A percentile compares a stretch with the other conserved stretches of the same genome.
These are phyloP conservation scores for Calonectria hawksworthii DNA, from an alignment of 2,329 filamentous ascomycete genomes.

Conservation along the genomic window DNA sequence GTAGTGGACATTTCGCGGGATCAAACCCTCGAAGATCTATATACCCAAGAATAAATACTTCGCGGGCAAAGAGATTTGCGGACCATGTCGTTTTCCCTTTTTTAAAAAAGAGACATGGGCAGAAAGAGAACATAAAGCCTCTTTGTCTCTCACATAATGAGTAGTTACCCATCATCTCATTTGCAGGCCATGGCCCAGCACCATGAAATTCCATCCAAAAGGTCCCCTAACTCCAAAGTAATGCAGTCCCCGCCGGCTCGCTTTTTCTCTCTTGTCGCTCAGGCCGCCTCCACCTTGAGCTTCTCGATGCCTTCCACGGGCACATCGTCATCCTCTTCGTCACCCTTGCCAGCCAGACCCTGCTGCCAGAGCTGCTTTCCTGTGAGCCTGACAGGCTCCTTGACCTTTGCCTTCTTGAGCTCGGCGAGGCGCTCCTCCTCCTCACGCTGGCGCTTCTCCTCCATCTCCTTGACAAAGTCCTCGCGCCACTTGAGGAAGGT, in stretches of 20 bases:
- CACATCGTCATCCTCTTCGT: constrained; percentile 76
- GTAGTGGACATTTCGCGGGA: constrained; percentile 36
- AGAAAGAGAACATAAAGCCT: background rate
- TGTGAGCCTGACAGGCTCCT: constrained; percentile 80
- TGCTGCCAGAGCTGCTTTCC: constrained; percentile 85
- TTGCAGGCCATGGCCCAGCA: constrained; percentile 21
- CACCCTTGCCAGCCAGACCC: constrained; percentile 76
- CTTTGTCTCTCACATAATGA: constrained; percentile 16
- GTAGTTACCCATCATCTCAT: constrained; percentile 19
- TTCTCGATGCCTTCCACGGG: constrained; percentile 76
- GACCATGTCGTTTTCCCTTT: constrained; percentile 1
- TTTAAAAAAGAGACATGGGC: background rate
- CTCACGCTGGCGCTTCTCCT: constrained; percentile 75
- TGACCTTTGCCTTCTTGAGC: constrained; percentile 82
- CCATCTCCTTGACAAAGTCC: constrained; percentile 83
- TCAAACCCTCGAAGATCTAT: constrained; percentile 36
- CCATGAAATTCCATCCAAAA: constrained; percentile 36
- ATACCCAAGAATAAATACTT: constrained; percentile 30
- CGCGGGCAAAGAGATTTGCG: constrained; percentile 17
- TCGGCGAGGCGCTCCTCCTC: constrained; percentile 87
- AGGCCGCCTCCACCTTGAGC: constrained; percentile 74
- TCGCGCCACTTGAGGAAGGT: constrained; percentile 88
- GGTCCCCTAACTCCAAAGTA: constrained; percentile 42
- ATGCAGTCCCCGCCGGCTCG: constrained; percentile 31
- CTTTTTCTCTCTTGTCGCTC: constrained; percentile 22